These are phyloP conservation scores for Trichophyton benhamiae DNA, from an alignment of 2,329 filamentous ascomycete genomes.

Conservation along the genomic window DNA sequence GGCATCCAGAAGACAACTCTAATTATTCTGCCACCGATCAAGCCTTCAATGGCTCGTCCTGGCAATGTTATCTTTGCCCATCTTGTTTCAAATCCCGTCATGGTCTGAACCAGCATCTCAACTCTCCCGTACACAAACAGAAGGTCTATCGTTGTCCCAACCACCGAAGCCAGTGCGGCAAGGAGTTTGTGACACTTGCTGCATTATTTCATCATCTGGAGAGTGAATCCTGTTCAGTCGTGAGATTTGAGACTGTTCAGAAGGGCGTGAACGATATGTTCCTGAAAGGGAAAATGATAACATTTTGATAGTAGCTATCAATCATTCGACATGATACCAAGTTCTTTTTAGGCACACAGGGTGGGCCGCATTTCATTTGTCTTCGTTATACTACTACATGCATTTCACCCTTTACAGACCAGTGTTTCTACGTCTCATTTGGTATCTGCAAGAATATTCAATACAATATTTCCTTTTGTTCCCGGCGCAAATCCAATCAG, in stretches of 20 bases:
- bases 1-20: slow-evolving; percentile 23
- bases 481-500: too few species aligned
- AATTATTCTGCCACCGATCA: slow-evolving; percentile 28
- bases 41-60: slow-evolving; percentile 37
- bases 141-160: slow-evolving; percentile 37
- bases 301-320: neutral
- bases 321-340: neutral
- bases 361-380: too few species aligned
- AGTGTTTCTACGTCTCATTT: too few species aligned
- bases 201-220: slow-evolving; percentile 36
- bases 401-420: too few species aligned
- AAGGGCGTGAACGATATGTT: slow-evolving; percentile 12
- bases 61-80: slow-evolving; percentile 45
- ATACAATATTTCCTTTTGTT: too few species aligned
- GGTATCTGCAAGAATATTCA: too few species aligned
- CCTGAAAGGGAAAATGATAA: slow-evolving; percentile 11
- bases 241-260: slow-evolving; percentile 33
- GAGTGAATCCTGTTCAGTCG: slow-evolving; percentile 32
- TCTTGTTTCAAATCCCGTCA: slow-evolving; percentile 29
- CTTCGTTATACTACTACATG: too few species aligned
- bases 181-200: slow-evolving; percentile 31
- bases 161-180: slow-evolving; percentile 19
- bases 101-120: neutral
- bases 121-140: slow-evolving; percentile 28
- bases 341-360: too few species aligned